Conservation (phyloP, 106 monocot genomes). For the Dioscorea zingiberensis region DNA sequence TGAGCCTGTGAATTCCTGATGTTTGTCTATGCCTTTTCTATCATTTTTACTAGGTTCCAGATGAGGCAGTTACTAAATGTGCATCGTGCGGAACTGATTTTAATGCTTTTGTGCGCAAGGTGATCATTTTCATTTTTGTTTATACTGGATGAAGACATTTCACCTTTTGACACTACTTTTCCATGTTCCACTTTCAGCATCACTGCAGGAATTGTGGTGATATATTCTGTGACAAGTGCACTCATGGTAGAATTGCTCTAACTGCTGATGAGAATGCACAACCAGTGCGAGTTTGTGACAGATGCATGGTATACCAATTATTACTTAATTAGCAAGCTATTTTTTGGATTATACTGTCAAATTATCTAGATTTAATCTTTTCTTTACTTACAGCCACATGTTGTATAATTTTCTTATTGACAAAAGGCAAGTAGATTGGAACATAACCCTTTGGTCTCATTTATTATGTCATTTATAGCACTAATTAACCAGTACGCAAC, state of each 20-base stretch:
- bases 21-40: no score
- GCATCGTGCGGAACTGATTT: constrained; percentile 71
- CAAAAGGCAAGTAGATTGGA: not conserved
- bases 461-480: not conserved
- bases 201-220: constrained; percentile 97
- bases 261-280: constrained; percentile 76
- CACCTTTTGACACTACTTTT: not conserved
- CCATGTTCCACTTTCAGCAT: constrained; percentile 47
- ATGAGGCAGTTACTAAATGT: constrained; percentile 84
- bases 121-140: constrained; percentile 12
- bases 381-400: not conserved
- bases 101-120: constrained; percentile 78
- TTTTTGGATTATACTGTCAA: no score
- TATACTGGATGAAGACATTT: constrained; percentile 1
- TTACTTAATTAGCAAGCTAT: no score
- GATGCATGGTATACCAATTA: constrained; percentile 85
- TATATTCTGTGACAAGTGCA: constrained; percentile 97
- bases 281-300: constrained; percentile 82
- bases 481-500: no score
- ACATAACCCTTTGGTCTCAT: not conserved
- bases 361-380: no score
- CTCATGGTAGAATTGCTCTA: constrained; percentile 79
- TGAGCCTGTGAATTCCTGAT: no score
- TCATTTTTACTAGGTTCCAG: constrained; percentile 58
- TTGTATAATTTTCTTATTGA: not conserved